Conservation (phyloP, 2,329 filamentous ascomycete genomes). For the Calonectria pseudoreteaudii region DNA sequence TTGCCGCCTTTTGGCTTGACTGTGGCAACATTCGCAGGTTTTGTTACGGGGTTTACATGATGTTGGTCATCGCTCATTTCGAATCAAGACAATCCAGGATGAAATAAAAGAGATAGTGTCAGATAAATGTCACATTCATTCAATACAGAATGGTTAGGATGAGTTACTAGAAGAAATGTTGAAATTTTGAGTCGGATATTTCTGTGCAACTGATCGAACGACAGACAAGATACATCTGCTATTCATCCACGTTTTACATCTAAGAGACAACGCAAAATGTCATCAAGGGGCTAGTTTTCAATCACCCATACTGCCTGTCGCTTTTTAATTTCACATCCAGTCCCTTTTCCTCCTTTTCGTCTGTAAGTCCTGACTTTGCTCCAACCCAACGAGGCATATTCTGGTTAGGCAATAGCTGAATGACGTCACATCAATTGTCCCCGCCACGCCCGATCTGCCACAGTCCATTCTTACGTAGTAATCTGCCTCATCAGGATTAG, state of each 20-base stretch:
- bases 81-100: background rate
- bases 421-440: background rate
- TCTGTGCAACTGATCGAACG: background rate
- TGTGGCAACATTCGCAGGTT: background rate
- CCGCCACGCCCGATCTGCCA: background rate
- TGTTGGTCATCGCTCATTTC: background rate
- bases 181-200: background rate
- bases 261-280: background rate
- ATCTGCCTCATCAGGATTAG: background rate
- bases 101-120: background rate
- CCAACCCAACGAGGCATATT: background rate
- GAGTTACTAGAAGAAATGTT: background rate
- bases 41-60: background rate
- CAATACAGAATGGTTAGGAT: background rate
- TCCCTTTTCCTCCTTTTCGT: background rate
- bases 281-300: background rate
- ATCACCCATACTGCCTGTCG: no score
- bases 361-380: background rate
- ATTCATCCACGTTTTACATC: background rate
- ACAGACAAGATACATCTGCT: background rate
- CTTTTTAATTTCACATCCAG: no score
- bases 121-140: background rate
- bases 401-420: background rate
- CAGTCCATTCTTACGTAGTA: background rate
- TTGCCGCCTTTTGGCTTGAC: background rate